A percentile compares a stretch with the other conserved stretches of the same genome.
Evolutionary conservation across 208 protist genomes (phyloP).

Genomic region (Crithidia expoeki): DNA sequence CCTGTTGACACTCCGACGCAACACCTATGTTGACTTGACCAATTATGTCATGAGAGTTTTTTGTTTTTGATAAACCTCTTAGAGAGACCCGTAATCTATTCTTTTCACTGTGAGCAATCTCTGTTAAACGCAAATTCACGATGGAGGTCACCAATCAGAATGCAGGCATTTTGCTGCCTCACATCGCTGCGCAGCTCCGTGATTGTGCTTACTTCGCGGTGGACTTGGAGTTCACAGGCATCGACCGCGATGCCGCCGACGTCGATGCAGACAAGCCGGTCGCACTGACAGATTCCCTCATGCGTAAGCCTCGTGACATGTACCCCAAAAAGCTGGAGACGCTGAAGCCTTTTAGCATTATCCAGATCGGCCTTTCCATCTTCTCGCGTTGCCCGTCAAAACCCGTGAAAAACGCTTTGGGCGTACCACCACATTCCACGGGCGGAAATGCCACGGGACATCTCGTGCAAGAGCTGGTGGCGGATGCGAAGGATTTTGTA

Average conservation of each 20-base stretch:
- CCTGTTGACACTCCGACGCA: no score
- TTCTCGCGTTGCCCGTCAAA: slow-evolving; percentile 27
- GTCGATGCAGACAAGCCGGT: not conserved
- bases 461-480: not conserved
- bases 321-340: slow-evolving; percentile 46
- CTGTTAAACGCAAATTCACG: no score
- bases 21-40: not conserved
- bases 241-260: slow-evolving; percentile 27
- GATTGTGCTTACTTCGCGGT: slow-evolving; percentile 51
- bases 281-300: slow-evolving; percentile 22
- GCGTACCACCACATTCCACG: no score
- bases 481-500: slow-evolving; percentile 4
- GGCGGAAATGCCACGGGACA: not conserved
- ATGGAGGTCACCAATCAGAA: slow-evolving; percentile 57
- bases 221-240: slow-evolving; percentile 74
- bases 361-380: slow-evolving; percentile 71
- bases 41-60: no score
- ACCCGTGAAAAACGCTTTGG: not conserved
- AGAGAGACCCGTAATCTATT: no score
- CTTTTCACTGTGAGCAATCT: no score
- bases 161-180: slow-evolving; percentile 21
- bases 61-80: no score
- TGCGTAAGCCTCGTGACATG: slow-evolving; percentile 29
- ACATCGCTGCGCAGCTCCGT: slow-evolving; percentile 34
- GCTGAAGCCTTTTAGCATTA: slow-evolving; percentile 39